These are phyloP conservation scores for Ajuga reptans DNA, from an alignment of 305 asterid genomes.

Conservation along the genomic window DNA sequence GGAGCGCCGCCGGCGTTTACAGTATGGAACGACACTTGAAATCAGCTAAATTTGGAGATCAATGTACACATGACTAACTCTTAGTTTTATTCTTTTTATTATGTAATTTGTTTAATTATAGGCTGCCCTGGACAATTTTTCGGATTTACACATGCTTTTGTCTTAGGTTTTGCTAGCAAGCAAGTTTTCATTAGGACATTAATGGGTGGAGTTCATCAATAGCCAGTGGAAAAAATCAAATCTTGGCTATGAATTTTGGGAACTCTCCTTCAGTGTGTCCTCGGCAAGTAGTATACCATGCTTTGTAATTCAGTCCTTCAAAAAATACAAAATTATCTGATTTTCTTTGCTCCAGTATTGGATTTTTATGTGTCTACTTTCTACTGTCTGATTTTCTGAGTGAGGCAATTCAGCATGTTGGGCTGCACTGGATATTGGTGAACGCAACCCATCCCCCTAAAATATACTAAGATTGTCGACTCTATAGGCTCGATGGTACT, in stretches of 20 bases:
- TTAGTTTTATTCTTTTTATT: neutral
- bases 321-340: conserved; percentile 30
- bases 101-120: neutral
- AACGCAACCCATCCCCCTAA: no score
- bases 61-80: conserved; percentile 41
- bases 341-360: conserved; percentile 2
- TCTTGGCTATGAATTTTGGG: conserved; percentile 60
- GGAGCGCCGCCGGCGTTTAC: conserved; percentile 58
- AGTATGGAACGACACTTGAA: conserved; percentile 39
- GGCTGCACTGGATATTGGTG: no score
- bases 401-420: no score
- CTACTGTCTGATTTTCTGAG: neutral
- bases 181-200: conserved; percentile 21
- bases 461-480: no score
- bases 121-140: conserved; percentile 22
- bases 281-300: conserved; percentile 31
- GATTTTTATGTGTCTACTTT: neutral
- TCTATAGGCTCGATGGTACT: no score
- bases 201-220: conserved; percentile 37
- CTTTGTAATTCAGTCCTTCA: conserved; percentile 35
- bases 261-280: conserved; percentile 36
- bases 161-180: conserved; percentile 24
- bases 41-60: neutral
- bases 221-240: conserved; percentile 25
- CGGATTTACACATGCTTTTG: neutral